Evolutionary conservation across 805 yeast species (phyloP).

Genomic region (Wickerhamomyces sydowiorum): DNA sequence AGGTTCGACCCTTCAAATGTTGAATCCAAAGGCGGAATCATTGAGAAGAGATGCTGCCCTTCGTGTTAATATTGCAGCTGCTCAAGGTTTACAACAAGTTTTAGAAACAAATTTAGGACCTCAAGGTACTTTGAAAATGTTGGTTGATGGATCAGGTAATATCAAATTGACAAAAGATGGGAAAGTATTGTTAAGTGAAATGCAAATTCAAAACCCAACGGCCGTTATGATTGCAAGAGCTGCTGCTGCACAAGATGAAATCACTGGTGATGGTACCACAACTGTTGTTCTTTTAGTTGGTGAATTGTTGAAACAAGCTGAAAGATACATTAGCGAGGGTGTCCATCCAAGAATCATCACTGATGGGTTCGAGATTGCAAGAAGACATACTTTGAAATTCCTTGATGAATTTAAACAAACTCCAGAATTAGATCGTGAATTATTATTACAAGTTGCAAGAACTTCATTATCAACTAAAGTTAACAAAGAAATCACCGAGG

Average conservation of each 20-base stretch:
- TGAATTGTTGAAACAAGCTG: slow-evolving; percentile 90
- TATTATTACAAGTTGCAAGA: slow-evolving; percentile 86
- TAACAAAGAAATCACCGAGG: slow-evolving; percentile 65
- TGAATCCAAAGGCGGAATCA: slow-evolving; percentile 98
- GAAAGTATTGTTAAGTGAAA: slow-evolving; percentile 84
- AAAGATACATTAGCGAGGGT: slow-evolving; percentile 86
- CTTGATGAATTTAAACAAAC: slow-evolving; percentile 60
- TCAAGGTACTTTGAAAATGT: slow-evolving; percentile 92
- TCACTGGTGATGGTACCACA: slow-evolving; percentile 99
- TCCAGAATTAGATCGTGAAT: slow-evolving; percentile 69
- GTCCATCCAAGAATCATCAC: slow-evolving; percentile 92
- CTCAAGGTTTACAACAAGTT: slow-evolving; percentile 93
- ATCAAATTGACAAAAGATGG: slow-evolving; percentile 97
- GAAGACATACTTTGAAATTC: slow-evolving; percentile 65
- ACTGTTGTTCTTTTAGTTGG: slow-evolving; percentile 93
- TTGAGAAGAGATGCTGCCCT: slow-evolving; percentile 91
- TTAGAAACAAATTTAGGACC: slow-evolving; percentile 92
- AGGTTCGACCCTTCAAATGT: slow-evolving; percentile 64
- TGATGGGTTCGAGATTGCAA: slow-evolving; percentile 91
- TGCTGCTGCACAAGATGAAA: slow-evolving; percentile 97
- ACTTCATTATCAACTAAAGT: slow-evolving; percentile 88
- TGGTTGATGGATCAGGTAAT: slow-evolving; percentile 95
- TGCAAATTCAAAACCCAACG: slow-evolving; percentile 94
- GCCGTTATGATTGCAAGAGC: slow-evolving; percentile 94
- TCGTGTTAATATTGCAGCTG: slow-evolving; percentile 92